Evolutionary conservation across 768 basidiomycete genomes (phyloP), one percentile per base, ranked within the genome.

Genomic region (Kwoniella mangroviensis): DNA sequence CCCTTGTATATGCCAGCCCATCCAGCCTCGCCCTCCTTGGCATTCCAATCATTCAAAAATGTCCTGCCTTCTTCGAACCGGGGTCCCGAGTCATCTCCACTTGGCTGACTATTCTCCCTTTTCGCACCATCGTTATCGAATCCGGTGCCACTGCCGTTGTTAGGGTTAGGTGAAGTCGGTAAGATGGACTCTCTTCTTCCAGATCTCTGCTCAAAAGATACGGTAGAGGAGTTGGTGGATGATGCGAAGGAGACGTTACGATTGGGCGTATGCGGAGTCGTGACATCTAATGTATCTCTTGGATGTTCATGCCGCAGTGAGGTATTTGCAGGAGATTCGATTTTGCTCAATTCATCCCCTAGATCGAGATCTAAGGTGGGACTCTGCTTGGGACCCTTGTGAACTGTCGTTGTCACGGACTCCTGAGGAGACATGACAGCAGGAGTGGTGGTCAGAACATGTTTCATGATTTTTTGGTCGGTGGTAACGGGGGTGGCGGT

Each of bases 51-150:
- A 22, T 80, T 75, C 45, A 57, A 22, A 13, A 66, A 56, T n/a
- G 64, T 56, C 49, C 56, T 43, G 11, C 75, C 75, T 15, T 70
- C 63, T 10, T 67, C 74, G 60, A 77, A 78, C 53, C 77, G 69
- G 19, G 79, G 79, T 53, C 79, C 79, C 4, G 75, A 75, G 49
- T 80, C 79, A 65, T 80, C 79, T 26, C 77, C 77, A 58, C 34
- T 62, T 34, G 68, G 53, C 22, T 54, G 67, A 22, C 21, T 56
- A 34, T 61, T 68, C 3, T 58, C 60, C 28, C 41, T 22, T 21
- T 34, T 60, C 0, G 13, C 21, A 13, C 51, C 60, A 13, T 67
- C 41, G 19, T n/a, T 26, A 43, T 42, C 40, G 41, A 57, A 4
- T 51, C 55, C 17, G 10, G 58, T 26, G 6, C 58, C 58, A 22